Evolutionary conservation across 306 rosid genomes (phyloP).

Genomic region (Pterocarpus macrocarpus): DNA sequence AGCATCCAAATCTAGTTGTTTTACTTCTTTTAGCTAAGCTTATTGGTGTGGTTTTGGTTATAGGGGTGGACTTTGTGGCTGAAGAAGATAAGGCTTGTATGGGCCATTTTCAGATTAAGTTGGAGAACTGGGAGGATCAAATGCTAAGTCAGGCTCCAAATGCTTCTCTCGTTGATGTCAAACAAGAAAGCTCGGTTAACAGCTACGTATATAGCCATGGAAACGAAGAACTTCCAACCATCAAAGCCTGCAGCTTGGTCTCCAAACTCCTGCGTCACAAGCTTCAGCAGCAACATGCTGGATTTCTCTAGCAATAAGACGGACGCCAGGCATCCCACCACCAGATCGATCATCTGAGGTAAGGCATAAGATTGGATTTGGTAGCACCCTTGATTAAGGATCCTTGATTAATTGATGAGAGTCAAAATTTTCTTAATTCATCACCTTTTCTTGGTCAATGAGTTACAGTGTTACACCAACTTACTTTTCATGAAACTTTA

Average conservation of each 20-base stretch:
- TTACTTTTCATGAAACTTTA: conserved; percentile 51
- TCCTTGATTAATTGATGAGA: conserved; percentile 19
- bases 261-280: conserved; percentile 80
- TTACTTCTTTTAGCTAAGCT: not conserved
- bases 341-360: conserved; percentile 91
- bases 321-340: conserved; percentile 60
- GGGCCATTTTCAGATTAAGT: conserved; percentile 61
- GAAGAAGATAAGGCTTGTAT: conserved; percentile 71
- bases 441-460: conserved; percentile 30
- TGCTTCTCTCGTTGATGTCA: conserved; percentile 63
- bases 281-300: conserved; percentile 80
- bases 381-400: not conserved
- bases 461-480: conserved; percentile 28
- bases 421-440: not conserved
- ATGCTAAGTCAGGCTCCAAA: conserved; percentile 54
- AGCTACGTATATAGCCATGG: conserved; percentile 68
- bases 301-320: conserved; percentile 78
- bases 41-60: conserved; percentile 22
- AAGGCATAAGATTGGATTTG: conserved; percentile 26
- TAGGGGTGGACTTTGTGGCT: conserved; percentile 76
- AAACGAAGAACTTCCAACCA: conserved; percentile 60
- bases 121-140: conserved; percentile 81
- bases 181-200: conserved; percentile 66
- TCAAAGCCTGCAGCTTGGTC: conserved; percentile 61
- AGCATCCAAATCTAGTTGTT: conserved; percentile 18